Conservation (phyloP, 163 green algal species). For the Botryococcus braunii region DNA sequence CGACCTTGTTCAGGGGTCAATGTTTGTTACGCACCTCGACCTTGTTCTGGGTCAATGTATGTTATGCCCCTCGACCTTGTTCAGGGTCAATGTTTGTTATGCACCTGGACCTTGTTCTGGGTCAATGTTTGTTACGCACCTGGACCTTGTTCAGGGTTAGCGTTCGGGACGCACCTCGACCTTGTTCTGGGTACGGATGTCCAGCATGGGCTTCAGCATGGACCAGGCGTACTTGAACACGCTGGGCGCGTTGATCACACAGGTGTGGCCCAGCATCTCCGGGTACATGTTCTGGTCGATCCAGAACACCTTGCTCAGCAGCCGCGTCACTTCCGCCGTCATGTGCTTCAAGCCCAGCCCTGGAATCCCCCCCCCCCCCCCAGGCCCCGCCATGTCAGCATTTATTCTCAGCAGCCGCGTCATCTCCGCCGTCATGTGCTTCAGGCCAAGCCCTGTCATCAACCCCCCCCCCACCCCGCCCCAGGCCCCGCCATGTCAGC, state of each 20-base stretch:
- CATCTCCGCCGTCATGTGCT: neutral
- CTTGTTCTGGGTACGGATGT: constrained; percentile 75
- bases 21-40: too few relatives aligned
- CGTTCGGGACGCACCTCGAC: too few relatives aligned
- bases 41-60: too few relatives aligned
- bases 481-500: neutral
- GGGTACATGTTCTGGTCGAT: constrained; percentile 75
- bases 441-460: neutral
- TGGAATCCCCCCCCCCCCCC: too few relatives aligned
- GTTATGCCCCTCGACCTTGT: too few relatives aligned
- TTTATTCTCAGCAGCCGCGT: too few relatives aligned
- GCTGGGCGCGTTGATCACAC: constrained; percentile 84
- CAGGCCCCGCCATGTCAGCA: neutral
- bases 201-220: constrained; percentile 74
- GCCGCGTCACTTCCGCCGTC: constrained; percentile 61
- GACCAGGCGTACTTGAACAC: constrained; percentile 77
- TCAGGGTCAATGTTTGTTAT: too few relatives aligned
- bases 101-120: too few relatives aligned
- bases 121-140: too few relatives aligned
- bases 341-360: constrained; percentile 73
- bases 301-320: constrained; percentile 53
- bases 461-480: too few relatives aligned
- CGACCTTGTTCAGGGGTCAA: too few relatives aligned
- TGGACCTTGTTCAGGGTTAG: too few relatives aligned
- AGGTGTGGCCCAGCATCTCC: constrained; percentile 82